phyloP scores from a whole-genome alignment of 352 stramenopile species.

The Phytopythium cucurbitacearum region DNA sequence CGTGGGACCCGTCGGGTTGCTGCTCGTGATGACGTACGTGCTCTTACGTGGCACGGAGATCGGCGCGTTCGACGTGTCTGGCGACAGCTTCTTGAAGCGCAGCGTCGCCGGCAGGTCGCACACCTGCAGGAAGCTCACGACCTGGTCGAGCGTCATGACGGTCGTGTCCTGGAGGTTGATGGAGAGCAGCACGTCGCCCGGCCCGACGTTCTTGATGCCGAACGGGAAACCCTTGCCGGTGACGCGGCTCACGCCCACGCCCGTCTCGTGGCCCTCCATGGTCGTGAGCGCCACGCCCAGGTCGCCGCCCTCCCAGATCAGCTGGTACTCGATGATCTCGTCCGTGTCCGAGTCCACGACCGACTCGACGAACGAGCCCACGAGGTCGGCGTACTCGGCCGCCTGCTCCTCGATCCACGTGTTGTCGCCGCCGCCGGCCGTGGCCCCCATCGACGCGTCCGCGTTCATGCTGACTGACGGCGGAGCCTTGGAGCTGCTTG shows the following conservation, averaged over 20 bases:
- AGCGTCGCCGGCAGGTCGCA: conserved; percentile 82
- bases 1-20: conserved; percentile 33
- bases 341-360: conserved; percentile 79
- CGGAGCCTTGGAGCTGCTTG: too few relatives aligned
- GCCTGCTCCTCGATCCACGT: conserved; percentile 85
- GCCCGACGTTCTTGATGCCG: conserved; percentile 85
- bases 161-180: conserved; percentile 84
- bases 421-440: conserved; percentile 15
- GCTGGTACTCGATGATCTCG: conserved; percentile 85
- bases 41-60: conserved; percentile 45
- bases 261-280: conserved; percentile 42
- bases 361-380: conserved; percentile 83
- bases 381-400: conserved; percentile 78
- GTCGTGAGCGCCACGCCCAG: conserved; percentile 81
- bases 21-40: conserved; percentile 67
- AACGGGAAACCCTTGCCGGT: conserved; percentile 86
- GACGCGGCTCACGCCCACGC: conserved; percentile 76
- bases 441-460: background rate
- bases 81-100: conserved; percentile 82
- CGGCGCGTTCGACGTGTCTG: conserved; percentile 35
- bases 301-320: conserved; percentile 87
- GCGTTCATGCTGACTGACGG: too few relatives aligned
- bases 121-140: conserved; percentile 78
- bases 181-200: conserved; percentile 73
- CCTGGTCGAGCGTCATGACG: conserved; percentile 74